Conservation (phyloP, 345 rosid species). For the Aquilaria sinensis region DNA sequence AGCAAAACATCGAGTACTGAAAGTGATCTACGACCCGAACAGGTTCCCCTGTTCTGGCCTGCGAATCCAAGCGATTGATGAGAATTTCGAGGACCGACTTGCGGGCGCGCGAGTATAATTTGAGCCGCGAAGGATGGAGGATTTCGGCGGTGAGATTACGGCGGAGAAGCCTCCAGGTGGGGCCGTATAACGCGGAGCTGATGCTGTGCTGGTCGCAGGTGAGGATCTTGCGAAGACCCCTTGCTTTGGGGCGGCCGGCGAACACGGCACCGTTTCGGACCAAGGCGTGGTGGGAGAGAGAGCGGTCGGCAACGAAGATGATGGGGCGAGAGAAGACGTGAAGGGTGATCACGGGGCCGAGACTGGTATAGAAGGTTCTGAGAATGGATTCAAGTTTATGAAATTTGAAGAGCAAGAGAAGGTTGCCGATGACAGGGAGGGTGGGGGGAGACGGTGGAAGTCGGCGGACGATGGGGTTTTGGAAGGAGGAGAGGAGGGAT, state of each 20-base stretch:
- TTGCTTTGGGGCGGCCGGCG: conserved; percentile 36
- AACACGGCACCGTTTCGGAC: conserved; percentile 36
- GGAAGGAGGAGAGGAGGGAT: conserved; percentile 1
- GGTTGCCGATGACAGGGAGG: conserved; percentile 17
- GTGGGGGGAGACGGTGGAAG: conserved; percentile 31
- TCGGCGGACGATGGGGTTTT: background rate
- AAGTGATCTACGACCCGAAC: conserved; percentile 17
- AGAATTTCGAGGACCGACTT: conserved; percentile 38
- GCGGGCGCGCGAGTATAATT: conserved; percentile 22
- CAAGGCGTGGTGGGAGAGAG: conserved; percentile 37
- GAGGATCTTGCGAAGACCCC: conserved; percentile 14
- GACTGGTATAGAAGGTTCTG: conserved; percentile 16
- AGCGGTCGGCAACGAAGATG: conserved; percentile 31
- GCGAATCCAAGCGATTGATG: background rate
- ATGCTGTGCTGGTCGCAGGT: conserved; percentile 30
- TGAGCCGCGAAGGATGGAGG: conserved; percentile 25
- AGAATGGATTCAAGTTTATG: conserved; percentile 12
- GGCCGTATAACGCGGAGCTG: conserved; percentile 33
- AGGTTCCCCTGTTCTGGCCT: conserved; percentile 1
- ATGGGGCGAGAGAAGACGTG: conserved; percentile 26
- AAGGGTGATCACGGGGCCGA: conserved; percentile 39
- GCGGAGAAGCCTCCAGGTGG: conserved; percentile 38
- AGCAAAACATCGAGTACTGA: conserved; percentile 30
- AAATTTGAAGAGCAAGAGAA: conserved; percentile 5
- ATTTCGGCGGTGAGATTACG: conserved; percentile 43